Conservation (phyloP, 768 basidiomycete species). For the Collybia mongolica region DNA sequence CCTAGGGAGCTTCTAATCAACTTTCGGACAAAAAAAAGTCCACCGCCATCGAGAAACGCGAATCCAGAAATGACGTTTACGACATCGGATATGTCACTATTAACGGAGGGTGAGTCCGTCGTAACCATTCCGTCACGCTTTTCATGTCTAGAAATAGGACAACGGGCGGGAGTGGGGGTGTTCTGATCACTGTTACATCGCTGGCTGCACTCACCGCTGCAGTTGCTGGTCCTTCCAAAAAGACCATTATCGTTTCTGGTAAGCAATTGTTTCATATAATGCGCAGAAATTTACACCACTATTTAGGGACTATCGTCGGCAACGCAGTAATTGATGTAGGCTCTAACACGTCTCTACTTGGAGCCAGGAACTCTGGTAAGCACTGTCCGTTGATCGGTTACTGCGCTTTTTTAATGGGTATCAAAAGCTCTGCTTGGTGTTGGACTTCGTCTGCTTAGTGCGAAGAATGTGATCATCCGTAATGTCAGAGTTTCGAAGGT, state of each 20-base stretch:
- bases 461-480: conserved; percentile 45
- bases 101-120: conserved; percentile 28
- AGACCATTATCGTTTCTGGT: conserved; percentile 45
- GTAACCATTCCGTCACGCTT: neutral
- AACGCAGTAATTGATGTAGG: conserved; percentile 40
- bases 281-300: neutral
- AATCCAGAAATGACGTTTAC: conserved; percentile 34
- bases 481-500: conserved; percentile 50
- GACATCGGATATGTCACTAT: conserved; percentile 38
- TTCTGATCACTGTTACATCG: conserved; percentile 40
- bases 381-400: neutral
- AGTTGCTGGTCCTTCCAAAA: conserved; percentile 37
- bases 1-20: neutral
- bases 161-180: conserved; percentile 41
- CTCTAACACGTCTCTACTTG: conserved; percentile 42
- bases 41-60: conserved; percentile 29
- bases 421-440: conserved; percentile 38
- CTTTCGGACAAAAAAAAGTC: conserved; percentile 3
- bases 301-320: conserved; percentile 41
- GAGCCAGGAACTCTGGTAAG: conserved; percentile 37
- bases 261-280: neutral
- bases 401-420: neutral
- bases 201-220: conserved; percentile 39
- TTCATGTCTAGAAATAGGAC: conserved; percentile 27
- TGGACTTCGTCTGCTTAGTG: conserved; percentile 41